phyloP scores from a whole-genome alignment of 352 stramenopile genomes.

The Detonula confervacea region DNA sequence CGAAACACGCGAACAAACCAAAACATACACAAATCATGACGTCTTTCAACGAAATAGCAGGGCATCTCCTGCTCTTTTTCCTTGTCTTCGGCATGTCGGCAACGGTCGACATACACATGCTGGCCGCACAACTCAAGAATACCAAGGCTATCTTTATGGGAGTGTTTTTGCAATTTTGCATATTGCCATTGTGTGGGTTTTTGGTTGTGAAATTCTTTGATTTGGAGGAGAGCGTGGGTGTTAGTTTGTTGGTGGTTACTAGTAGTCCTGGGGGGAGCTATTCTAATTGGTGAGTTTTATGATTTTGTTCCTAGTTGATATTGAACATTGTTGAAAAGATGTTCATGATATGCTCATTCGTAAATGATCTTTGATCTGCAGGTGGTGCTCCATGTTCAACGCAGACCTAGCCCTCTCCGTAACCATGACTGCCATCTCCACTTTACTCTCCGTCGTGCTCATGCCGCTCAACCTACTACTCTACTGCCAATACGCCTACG shows the following conservation, averaged over 20 bases:
- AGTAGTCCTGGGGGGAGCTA: constrained; percentile 82
- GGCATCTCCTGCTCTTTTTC: constrained; percentile 82
- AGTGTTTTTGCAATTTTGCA: constrained; percentile 81
- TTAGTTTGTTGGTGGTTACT: constrained; percentile 83
- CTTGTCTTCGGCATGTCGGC: constrained; percentile 85
- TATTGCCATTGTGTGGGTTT: constrained; percentile 84
- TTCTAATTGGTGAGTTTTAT: constrained; percentile 82
- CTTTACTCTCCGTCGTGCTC: constrained; percentile 73
- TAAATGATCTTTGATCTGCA: no score
- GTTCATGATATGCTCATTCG: no score
- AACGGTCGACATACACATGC: constrained; percentile 74
- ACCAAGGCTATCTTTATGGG: constrained; percentile 71
- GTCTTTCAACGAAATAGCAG: constrained; percentile 59
- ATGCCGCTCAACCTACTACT: constrained; percentile 85
- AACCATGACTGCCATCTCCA: constrained; percentile 85
- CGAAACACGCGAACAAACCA: background rate
- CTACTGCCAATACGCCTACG: constrained; percentile 72
- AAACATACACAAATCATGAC: constrained; percentile 23
- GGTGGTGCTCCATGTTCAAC: constrained; percentile 67
- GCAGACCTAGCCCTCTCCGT: constrained; percentile 79
- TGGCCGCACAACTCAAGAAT: constrained; percentile 72
- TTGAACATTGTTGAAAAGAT: no score
- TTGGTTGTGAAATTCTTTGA: constrained; percentile 66
- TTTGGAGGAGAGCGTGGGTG: constrained; percentile 69
- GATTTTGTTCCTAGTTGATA: no score